phyloP scores from a whole-genome alignment of 306 rosid species.

The Dryas alaskensis region DNA sequence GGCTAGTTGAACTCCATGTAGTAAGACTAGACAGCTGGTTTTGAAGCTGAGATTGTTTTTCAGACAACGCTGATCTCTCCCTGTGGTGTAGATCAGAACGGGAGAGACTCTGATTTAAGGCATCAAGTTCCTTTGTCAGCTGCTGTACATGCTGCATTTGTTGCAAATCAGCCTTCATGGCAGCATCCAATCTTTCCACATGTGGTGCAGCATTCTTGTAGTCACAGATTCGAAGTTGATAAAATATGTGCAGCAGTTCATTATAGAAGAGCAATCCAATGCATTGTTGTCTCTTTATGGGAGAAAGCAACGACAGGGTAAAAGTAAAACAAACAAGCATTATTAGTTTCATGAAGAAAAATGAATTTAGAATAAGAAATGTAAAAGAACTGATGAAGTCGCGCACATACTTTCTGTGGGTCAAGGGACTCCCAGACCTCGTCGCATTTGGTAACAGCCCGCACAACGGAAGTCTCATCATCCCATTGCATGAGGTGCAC shows the following conservation, averaged over 20 bases:
- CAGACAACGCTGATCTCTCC: slow-evolving; percentile 77
- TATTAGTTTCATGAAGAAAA: slow-evolving; percentile 14
- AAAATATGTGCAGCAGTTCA: slow-evolving; percentile 86
- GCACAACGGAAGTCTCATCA: slow-evolving; percentile 69
- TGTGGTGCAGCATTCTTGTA: slow-evolving; percentile 91
- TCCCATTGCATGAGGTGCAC: slow-evolving; percentile 97
- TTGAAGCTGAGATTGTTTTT: slow-evolving; percentile 69
- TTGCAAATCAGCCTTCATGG: slow-evolving; percentile 77
- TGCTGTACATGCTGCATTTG: slow-evolving; percentile 60
- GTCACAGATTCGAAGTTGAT: slow-evolving; percentile 83
- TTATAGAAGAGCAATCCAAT: slow-evolving; percentile 83
- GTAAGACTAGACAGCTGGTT: slow-evolving; percentile 53
- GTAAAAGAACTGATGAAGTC: slow-evolving; percentile 5
- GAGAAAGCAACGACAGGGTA: slow-evolving; percentile 15
- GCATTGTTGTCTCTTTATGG: slow-evolving; percentile 61
- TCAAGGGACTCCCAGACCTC: slow-evolving; percentile 77
- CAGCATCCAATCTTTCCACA: slow-evolving; percentile 87
- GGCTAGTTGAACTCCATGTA: slow-evolving; percentile 46
- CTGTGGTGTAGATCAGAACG: slow-evolving; percentile 72
- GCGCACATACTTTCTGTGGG: slow-evolving; percentile 64
- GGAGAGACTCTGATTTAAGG: slow-evolving; percentile 78
- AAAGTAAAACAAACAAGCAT: slow-evolving; percentile 8
- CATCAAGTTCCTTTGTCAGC: slow-evolving; percentile 64
- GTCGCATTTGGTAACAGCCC: slow-evolving; percentile 68
- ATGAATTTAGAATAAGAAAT: slow-evolving; percentile 10